Evolutionary conservation across 2,329 filamentous ascomycete species (phyloP), one percentile per base, ranked within the genome.

Genomic region (Fusarium sulawesiense): DNA sequence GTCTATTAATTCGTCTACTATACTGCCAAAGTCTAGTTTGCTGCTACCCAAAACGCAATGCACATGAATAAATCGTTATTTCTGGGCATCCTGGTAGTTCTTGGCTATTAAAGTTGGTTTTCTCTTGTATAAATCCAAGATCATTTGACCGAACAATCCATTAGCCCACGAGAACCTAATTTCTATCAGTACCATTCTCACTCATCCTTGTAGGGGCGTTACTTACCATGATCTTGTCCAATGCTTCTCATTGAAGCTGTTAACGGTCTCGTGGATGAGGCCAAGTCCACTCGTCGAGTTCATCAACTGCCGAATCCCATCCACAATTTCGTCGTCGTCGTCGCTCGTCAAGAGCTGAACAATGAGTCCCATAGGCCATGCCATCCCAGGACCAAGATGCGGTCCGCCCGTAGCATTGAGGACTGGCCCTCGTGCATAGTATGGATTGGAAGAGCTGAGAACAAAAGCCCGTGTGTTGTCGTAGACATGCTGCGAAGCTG

Each of bases 121-220:
- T 77, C 93, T 84, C 69, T 88, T 85, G 47, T 90, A 89, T 53
- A 97, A 79, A 80, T 95, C 92, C 30, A 96, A 79, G 59, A 96
- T 87, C 64, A 92, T 93, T 81, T 95, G 91, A 14, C 92, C 92
- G 80, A 94, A 96, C n/a, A 97, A 88, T 0, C 91, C 93, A 76
- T 96, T 96, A 16, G 93, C 92, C 93, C 93, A 96, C 1, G 93
- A 91, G 77, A 96, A 97, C 91, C 92, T 94, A 64, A 84, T 14
- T 23, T 40, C n/a, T 55, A 16, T 66, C n/a, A 66, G 42, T 20
- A 29, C 6, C 13, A 10, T 47, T 25, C 20, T 32, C 37, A 16
- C 21, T 16, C 23, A 20, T 60, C 12, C 11, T 37, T 58, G 18
- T 10, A 2, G 20, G 9, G 7, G 11, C 18, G n/a, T 18, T 5